Conservation (phyloP, 106 monocot species). For the Allium cepa region DNA sequence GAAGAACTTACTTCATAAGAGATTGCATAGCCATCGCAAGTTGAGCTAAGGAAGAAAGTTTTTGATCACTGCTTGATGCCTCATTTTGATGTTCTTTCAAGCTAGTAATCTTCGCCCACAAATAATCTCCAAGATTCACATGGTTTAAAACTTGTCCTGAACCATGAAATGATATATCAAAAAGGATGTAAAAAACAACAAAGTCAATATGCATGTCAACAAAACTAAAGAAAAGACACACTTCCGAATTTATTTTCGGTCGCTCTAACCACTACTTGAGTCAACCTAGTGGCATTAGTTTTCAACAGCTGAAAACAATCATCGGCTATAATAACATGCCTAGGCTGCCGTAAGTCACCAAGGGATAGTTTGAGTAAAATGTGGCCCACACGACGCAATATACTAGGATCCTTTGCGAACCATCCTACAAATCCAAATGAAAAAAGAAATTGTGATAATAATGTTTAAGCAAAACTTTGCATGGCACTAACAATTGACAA, state of each 20-base stretch:
- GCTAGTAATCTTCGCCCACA: constrained; percentile 58
- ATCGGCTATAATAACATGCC: constrained; percentile 79
- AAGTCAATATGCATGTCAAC: not conserved
- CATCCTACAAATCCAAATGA: constrained; percentile 31
- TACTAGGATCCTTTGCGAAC: constrained; percentile 80
- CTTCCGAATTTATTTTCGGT: constrained; percentile 89
- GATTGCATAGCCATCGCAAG: constrained; percentile 59
- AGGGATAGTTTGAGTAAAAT: constrained; percentile 70
- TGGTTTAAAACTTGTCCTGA: constrained; percentile 73
- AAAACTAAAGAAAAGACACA: constrained; percentile 29
- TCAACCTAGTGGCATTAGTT: constrained; percentile 34
- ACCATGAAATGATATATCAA: constrained; percentile 10
- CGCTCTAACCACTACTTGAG: constrained; percentile 67
- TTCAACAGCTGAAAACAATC: constrained; percentile 78
- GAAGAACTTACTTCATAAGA: constrained; percentile 49
- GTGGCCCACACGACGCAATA: constrained; percentile 72
- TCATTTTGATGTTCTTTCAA: constrained; percentile 48
- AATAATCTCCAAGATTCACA: constrained; percentile 69
- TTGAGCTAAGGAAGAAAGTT: constrained; percentile 38
- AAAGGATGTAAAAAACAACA: not conserved
- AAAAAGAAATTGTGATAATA: not conserved
- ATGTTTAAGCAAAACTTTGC: not conserved
- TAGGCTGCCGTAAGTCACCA: constrained; percentile 48
- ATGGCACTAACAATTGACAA: not conserved
- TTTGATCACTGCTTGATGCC: constrained; percentile 28